Conservation (phyloP, 805 yeast genomes). For the Ogataea neopini region DNA sequence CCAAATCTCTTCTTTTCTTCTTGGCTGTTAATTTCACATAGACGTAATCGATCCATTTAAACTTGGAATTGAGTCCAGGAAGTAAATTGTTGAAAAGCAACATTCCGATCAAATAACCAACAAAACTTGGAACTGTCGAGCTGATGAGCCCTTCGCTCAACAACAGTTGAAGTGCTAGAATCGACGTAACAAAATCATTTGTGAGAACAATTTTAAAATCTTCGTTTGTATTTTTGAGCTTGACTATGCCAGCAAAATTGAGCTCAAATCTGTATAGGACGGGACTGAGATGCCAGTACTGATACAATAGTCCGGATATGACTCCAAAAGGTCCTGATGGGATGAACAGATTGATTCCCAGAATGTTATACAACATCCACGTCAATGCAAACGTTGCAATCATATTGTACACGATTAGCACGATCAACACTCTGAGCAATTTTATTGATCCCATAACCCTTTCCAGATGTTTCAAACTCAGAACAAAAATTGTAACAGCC, state of each 20-base stretch:
- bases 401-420: slow-evolving; percentile 51
- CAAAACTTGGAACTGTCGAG: slow-evolving; percentile 40
- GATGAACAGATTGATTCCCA: slow-evolving; percentile 44
- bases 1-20: slow-evolving; percentile 10
- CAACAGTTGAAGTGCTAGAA: slow-evolving; percentile 36
- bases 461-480: slow-evolving; percentile 57
- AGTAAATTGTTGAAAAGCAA: slow-evolving; percentile 44
- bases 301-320: slow-evolving; percentile 40
- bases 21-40: slow-evolving; percentile 18
- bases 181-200: slow-evolving; percentile 35
- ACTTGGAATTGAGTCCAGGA: slow-evolving; percentile 41
- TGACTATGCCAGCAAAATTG: slow-evolving; percentile 31
- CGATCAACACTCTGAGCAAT: slow-evolving; percentile 46
- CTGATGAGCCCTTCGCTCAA: slow-evolving; percentile 44
- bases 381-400: slow-evolving; percentile 39
- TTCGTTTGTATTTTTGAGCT: slow-evolving; percentile 19
- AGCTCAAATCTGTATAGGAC: slow-evolving; percentile 41
- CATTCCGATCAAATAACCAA: slow-evolving; percentile 47
- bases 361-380: slow-evolving; percentile 27
- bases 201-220: slow-evolving; percentile 30
- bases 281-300: slow-evolving; percentile 43
- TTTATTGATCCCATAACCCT: slow-evolving; percentile 57
- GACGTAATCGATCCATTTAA: slow-evolving; percentile 18
- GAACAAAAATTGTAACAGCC: slow-evolving; percentile 44
- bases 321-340: slow-evolving; percentile 47